Conservation (phyloP, 2,329 filamentous ascomycete species). For the Paraphaeosphaeria minitans region DNA sequence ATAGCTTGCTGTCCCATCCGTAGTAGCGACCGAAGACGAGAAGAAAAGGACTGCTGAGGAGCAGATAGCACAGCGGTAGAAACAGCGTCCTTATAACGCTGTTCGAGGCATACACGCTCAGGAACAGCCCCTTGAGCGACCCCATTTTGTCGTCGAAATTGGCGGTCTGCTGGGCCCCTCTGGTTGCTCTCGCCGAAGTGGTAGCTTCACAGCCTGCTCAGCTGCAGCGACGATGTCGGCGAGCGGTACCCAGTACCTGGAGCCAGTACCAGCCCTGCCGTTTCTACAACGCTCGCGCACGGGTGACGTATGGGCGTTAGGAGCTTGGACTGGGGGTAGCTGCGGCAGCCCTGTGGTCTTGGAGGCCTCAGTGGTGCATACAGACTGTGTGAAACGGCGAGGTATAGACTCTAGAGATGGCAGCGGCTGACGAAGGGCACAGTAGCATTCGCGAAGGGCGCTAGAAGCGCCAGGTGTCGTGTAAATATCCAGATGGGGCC, state of each 20-base stretch:
- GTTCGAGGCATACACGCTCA: constrained; percentile 42
- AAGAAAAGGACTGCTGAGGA: constrained; percentile 39
- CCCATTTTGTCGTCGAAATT: constrained; percentile 25
- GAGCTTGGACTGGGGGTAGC: background rate
- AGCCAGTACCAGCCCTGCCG: constrained; percentile 5
- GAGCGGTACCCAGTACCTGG: constrained; percentile 5
- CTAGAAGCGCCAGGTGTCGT: constrained; percentile 23
- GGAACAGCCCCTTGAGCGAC: constrained; percentile 39
- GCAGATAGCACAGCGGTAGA: constrained; percentile 39
- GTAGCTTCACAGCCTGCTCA: constrained; percentile 5
- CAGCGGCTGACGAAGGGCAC: constrained; percentile 16
- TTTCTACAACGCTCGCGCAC: background rate
- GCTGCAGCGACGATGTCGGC: constrained; percentile 9
- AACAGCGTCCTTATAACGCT: constrained; percentile 40
- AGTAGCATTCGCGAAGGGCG: constrained; percentile 25
- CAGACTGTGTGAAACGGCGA: constrained; percentile 13
- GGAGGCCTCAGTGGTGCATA: background rate
- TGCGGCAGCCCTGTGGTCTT: constrained; percentile 1
- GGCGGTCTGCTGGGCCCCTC: constrained; percentile 9
- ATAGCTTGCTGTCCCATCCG: constrained; percentile 25
- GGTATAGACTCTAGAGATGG: constrained; percentile 7
- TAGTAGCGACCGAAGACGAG: constrained; percentile 31
- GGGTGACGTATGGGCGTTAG: constrained; percentile 7
- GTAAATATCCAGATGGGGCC: background rate
- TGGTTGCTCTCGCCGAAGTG: constrained; percentile 6